Percentiles rank a stretch among this genome's conserved stretches.
Evolutionary conservation across 495 filamentous ascomycete genomes (phyloP).

Genomic region (Cudoniella acicularis): DNA sequence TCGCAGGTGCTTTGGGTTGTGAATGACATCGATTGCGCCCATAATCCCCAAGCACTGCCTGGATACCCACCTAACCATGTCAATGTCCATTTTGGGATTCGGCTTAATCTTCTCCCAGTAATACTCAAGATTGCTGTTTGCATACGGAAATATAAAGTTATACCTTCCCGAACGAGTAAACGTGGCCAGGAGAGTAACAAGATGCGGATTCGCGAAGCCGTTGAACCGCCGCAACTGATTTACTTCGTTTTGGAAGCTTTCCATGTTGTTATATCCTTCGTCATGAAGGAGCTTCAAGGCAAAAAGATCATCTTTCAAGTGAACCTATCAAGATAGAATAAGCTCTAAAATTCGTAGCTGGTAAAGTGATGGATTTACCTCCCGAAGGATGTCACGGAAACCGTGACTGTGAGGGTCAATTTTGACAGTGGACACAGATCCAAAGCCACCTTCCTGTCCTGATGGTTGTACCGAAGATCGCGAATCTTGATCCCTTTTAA

Average conservation of each 20-base stretch:
- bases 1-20: slow-evolving; percentile 8
- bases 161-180: background rate
- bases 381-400: background rate
- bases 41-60: background rate
- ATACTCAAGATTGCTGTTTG: slow-evolving; percentile 3
- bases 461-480: background rate
- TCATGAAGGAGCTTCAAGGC: background rate
- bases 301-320: slow-evolving; percentile 2
- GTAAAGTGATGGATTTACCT: background rate
- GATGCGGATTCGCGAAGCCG: background rate
- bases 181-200: slow-evolving; percentile 2
- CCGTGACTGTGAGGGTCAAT: slow-evolving; percentile 1
- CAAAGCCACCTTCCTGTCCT: background rate
- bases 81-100: background rate
- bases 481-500: background rate
- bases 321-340: background rate
- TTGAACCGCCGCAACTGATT: background rate
- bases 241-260: background rate
- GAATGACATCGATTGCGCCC: slow-evolving; percentile 9
- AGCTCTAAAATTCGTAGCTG: background rate
- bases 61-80: slow-evolving; percentile 2
- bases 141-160: slow-evolving; percentile 1
- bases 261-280: slow-evolving; percentile 1
- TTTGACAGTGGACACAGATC: background rate
- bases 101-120: slow-evolving; percentile 16